These are phyloP conservation scores for Aspergillus vadensis DNA, from an alignment of 2,329 filamentous ascomycete genomes.

Conservation along the genomic window DNA sequence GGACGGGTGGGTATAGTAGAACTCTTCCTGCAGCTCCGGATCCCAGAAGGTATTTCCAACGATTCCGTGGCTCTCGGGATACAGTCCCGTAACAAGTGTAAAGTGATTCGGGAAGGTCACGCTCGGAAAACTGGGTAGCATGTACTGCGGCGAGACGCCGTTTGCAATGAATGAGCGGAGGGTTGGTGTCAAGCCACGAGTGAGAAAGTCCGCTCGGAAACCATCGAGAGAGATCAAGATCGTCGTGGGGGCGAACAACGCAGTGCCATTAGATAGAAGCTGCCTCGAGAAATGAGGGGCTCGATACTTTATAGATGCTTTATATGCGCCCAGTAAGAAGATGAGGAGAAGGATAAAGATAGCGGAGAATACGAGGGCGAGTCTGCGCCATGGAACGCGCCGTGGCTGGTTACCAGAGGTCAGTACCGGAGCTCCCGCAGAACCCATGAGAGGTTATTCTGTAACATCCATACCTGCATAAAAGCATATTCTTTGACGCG, in stretches of 20 bases:
- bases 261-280: slow-evolving; percentile 74
- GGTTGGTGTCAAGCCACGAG: slow-evolving; percentile 78
- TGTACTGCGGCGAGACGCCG: slow-evolving; percentile 87
- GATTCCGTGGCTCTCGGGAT: slow-evolving; percentile 89
- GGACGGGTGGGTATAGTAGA: slow-evolving; percentile 79
- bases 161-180: slow-evolving; percentile 76
- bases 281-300: slow-evolving; percentile 25
- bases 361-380: slow-evolving; percentile 45
- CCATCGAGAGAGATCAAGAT: slow-evolving; percentile 93
- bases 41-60: slow-evolving; percentile 97
- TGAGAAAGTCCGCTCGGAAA: slow-evolving; percentile 90
- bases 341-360: slow-evolving; percentile 57
- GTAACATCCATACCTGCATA: slow-evolving; percentile 27
- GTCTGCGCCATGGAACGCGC: slow-evolving; percentile 33
- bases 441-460: not conserved
- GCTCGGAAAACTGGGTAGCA: slow-evolving; percentile 91
- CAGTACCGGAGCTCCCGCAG: not conserved
- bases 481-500: slow-evolving; percentile 33
- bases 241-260: slow-evolving; percentile 86
- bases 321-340: slow-evolving; percentile 59
- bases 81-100: slow-evolving; percentile 85
- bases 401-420: slow-evolving; percentile 19
- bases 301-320: slow-evolving; percentile 50
- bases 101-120: slow-evolving; percentile 98
- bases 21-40: slow-evolving; percentile 71